These are phyloP conservation scores for Choanephora cucurbitarum DNA, from an alignment of 371 early-diverging fungal species.

Conservation along the genomic window DNA sequence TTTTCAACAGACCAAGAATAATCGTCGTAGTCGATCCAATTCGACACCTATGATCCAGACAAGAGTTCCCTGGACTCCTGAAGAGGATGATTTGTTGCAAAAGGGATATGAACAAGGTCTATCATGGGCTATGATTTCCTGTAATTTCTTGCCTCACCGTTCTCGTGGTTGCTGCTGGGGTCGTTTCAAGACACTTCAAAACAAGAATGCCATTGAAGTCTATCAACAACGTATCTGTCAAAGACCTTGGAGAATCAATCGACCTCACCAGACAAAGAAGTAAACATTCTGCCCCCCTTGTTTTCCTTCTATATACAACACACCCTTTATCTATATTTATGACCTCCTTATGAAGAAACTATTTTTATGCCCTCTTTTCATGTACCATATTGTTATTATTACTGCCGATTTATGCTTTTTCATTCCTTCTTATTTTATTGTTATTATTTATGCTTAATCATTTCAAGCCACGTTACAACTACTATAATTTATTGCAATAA, in stretches of 20 bases:
- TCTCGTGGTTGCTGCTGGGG: conserved; percentile 54
- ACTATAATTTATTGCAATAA: too few species aligned
- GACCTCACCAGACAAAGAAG: not conserved
- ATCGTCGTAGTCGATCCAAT: conserved; percentile 5
- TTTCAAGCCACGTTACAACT: too few species aligned
- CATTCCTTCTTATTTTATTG: too few species aligned
- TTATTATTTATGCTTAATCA: too few species aligned
- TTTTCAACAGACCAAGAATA: not conserved
- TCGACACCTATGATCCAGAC: conserved; percentile 12
- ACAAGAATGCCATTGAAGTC: conserved; percentile 31
- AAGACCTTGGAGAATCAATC: conserved; percentile 35
- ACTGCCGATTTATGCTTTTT: too few species aligned
- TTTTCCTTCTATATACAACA: too few species aligned
- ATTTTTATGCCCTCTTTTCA: too few species aligned
- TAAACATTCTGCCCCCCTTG: too few species aligned
- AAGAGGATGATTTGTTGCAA: conserved; percentile 40
- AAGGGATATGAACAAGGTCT: conserved; percentile 46
- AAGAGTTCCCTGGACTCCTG: conserved; percentile 39
- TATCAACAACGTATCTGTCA: conserved; percentile 31
- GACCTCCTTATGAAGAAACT: too few species aligned
- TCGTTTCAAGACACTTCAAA: conserved; percentile 44
- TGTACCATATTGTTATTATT: too few species aligned
- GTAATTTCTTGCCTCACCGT: conserved; percentile 45
- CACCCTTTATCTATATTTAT: too few species aligned
- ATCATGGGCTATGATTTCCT: conserved; percentile 50